phyloP scores from a whole-genome alignment of 106 monocot species.

The Dioscorea zingiberensis region DNA sequence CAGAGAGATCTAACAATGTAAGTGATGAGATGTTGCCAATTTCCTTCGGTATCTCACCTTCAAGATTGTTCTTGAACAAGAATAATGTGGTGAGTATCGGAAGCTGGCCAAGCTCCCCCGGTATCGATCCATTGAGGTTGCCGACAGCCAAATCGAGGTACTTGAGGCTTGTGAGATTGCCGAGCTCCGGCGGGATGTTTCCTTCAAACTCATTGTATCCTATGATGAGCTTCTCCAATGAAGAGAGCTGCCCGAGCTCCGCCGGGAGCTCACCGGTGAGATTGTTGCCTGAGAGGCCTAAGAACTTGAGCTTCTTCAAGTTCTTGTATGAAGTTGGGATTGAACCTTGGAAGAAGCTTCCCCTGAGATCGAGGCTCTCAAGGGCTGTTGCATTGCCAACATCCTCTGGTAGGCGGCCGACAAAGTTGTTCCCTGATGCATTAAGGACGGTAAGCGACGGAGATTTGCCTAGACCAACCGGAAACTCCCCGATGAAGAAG shows the following conservation, averaged over 20 bases:
- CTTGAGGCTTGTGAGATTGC: constrained; percentile 61
- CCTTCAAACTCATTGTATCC: constrained; percentile 83
- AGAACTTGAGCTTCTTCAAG: constrained; percentile 56
- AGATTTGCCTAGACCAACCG: constrained; percentile 41
- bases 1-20: constrained; percentile 59
- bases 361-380: constrained; percentile 62
- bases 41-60: constrained; percentile 64
- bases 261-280: constrained; percentile 54
- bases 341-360: constrained; percentile 63
- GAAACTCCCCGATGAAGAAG: constrained; percentile 53
- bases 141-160: constrained; percentile 87
- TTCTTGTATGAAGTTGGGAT: constrained; percentile 39
- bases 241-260: constrained; percentile 51
- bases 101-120: constrained; percentile 55
- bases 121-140: constrained; percentile 55
- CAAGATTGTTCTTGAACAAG: constrained; percentile 67
- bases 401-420: constrained; percentile 55
- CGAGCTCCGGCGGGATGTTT: constrained; percentile 55
- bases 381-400: constrained; percentile 49
- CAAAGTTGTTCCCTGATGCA: constrained; percentile 81
- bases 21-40: constrained; percentile 61
- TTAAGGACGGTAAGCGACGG: constrained; percentile 36
- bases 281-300: constrained; percentile 87
- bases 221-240: constrained; percentile 68
- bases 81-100: constrained; percentile 41